Percentiles rank a stretch among this genome's conserved stretches.
Conservation (phyloP, 495 filamentous ascomycete genomes). For the Clohesyomyces aquaticus region DNA sequence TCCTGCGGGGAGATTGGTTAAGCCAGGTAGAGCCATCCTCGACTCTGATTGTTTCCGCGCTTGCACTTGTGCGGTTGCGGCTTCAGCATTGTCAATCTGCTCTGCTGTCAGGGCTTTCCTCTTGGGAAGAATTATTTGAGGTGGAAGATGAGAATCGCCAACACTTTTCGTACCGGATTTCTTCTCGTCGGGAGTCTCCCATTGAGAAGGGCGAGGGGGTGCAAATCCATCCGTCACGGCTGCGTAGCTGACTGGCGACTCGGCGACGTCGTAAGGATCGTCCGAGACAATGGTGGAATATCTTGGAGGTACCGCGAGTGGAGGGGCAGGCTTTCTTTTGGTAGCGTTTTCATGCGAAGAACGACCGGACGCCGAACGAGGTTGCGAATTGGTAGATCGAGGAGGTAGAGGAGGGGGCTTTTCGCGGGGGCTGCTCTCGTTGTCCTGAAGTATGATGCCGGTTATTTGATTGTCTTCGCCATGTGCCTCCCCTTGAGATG, state of each 20-base stretch:
- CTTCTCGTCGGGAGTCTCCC: slow-evolving; percentile 28
- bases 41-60: slow-evolving; percentile 21
- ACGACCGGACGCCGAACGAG: slow-evolving; percentile 8
- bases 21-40: slow-evolving; percentile 33
- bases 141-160: slow-evolving; percentile 38
- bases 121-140: slow-evolving; percentile 45
- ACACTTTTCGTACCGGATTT: slow-evolving; percentile 34
- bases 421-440: slow-evolving; percentile 34
- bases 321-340: slow-evolving; percentile 46
- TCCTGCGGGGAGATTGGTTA: slow-evolving; percentile 17
- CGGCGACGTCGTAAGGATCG: slow-evolving; percentile 28
- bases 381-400: slow-evolving; percentile 25
- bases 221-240: slow-evolving; percentile 44
- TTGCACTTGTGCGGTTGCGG: slow-evolving; percentile 24
- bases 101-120: slow-evolving; percentile 48
- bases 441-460: slow-evolving; percentile 45
- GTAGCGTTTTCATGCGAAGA: slow-evolving; percentile 27
- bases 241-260: slow-evolving; percentile 45
- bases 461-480: slow-evolving; percentile 36
- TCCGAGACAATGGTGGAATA: slow-evolving; percentile 43
- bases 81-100: slow-evolving; percentile 41
- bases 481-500: slow-evolving; percentile 4
- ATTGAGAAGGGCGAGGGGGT: slow-evolving; percentile 22
- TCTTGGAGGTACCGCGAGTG: slow-evolving; percentile 41
- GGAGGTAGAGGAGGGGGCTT: slow-evolving; percentile 45